These are phyloP conservation scores for Porogramme epimiltina DNA, from an alignment of 1,284 basidiomycete genomes.

Conservation along the genomic window DNA sequence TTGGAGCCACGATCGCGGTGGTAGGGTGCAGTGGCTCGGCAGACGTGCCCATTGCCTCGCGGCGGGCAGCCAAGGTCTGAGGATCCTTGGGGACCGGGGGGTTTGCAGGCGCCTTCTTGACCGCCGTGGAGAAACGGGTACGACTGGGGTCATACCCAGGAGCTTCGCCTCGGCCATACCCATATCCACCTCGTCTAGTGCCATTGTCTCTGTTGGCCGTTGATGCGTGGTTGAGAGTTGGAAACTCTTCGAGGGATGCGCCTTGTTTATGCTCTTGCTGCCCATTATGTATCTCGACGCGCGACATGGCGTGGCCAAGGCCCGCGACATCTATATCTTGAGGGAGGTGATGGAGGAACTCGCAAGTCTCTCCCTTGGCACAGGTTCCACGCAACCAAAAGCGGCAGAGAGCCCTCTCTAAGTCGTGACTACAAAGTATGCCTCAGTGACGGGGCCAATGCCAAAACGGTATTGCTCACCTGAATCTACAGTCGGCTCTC, in stretches of 20 bases:
- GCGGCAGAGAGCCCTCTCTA: slow-evolving; percentile 91
- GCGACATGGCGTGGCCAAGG: slow-evolving; percentile 70
- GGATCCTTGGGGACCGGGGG: slow-evolving; percentile 35
- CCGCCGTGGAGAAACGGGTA: slow-evolving; percentile 82
- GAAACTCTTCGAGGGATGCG: slow-evolving; percentile 83
- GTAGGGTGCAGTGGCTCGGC: slow-evolving; percentile 65
- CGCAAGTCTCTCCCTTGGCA: slow-evolving; percentile 89
- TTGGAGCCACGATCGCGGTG: slow-evolving; percentile 77
- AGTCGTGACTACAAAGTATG: slow-evolving; percentile 70
- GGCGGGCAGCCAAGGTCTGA: slow-evolving; percentile 45
- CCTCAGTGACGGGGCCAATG: too few relatives aligned
- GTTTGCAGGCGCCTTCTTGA: slow-evolving; percentile 60
- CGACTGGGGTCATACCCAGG: slow-evolving; percentile 72
- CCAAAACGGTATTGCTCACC: slow-evolving; percentile 50
- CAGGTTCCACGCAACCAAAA: slow-evolving; percentile 98
- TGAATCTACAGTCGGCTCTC: slow-evolving; percentile 95
- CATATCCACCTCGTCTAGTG: slow-evolving; percentile 41
- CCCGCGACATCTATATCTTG: slow-evolving; percentile 73
- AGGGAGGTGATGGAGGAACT: slow-evolving; percentile 89
- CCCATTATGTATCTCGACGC: slow-evolving; percentile 61
- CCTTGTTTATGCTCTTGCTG: slow-evolving; percentile 37
- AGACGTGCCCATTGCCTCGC: slow-evolving; percentile 57
- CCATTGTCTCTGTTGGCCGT: slow-evolving; percentile 40
- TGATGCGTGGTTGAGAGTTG: slow-evolving; percentile 59
- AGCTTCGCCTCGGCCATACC: slow-evolving; percentile 42